Evolutionary conservation across 1,284 basidiomycete species (phyloP), one percentile per base, ranked within the genome.

Genomic region (Ceratobasidium sp.): DNA sequence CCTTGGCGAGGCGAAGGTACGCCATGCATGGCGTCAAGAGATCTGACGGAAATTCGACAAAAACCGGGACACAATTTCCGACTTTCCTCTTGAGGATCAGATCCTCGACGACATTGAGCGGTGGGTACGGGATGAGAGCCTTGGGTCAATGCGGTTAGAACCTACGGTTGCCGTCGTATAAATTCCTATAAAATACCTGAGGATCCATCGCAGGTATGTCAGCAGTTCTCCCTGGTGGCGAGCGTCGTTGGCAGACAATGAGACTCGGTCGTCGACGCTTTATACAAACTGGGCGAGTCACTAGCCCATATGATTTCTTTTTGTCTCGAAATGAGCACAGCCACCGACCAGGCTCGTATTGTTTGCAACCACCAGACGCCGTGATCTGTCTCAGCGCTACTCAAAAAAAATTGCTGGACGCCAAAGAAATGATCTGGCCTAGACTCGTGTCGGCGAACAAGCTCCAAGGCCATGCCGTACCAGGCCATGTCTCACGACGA

Each of bases 21-120:
- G 97, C 96, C 80, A 95, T 93, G 78, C 96, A 96, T 80, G 97
- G 97, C 14, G 97, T 99, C 74, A 99, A 86, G 73, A 98, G 88
- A 80, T 99, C 97, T 72, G 95, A 95, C 28, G 97, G 95, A 8
- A 99, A 85, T 77, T 96, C 91, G 73, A 96, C 86, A 81, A 90
- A 99, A 76, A 99, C 87, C 18, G 96, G 96, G 49, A 99, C 87
- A 78, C 92, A 95, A 79, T 96, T 96, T 79, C 95, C 95, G 72
- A 82, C 83, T 80, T 92, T 91, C 80, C 93, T 89, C 59, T 86
- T 84, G 73, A 92, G 82, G 73, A 94, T 88, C 75, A 92, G 84
- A 74, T 85, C 85, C 80, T 93, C 90, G 69, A 94, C 84, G 23
- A 83, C 84, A 9, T 85, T 83, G 38, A 92, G 83, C n/a, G 91